phyloP scores from a whole-genome alignment of 176 grass and related monocot genomes.

The Aechmea fasciata region DNA sequence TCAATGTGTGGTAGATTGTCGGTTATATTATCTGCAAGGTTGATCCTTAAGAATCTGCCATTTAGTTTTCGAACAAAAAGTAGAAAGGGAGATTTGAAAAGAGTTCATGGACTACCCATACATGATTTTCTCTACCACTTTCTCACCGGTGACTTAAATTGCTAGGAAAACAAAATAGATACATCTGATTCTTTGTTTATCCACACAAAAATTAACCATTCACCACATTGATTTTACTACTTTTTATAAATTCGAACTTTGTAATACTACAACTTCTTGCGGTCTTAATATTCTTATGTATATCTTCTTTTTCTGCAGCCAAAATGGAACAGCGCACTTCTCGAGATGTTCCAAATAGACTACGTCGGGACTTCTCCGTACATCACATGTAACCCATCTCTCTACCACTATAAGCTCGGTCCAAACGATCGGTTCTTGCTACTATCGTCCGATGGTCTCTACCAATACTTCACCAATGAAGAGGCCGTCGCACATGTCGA shows the following conservation, averaged over 20 bases:
- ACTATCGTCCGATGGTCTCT: slow-evolving; percentile 90
- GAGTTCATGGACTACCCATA: too few relatives aligned
- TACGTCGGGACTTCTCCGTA: slow-evolving; percentile 71
- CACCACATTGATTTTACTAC: neutral
- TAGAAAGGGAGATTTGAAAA: slow-evolving; percentile 19
- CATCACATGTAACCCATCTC: slow-evolving; percentile 78
- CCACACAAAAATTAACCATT: neutral
- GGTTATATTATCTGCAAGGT: slow-evolving; percentile 21
- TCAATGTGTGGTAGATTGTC: neutral
- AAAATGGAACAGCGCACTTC: slow-evolving; percentile 82
- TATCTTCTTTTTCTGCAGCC: slow-evolving; percentile 44
- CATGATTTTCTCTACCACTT: too few relatives aligned
- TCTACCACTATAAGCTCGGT: slow-evolving; percentile 64
- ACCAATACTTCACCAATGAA: slow-evolving; percentile 97
- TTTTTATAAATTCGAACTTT: neutral
- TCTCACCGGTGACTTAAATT: too few relatives aligned
- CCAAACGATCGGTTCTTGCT: slow-evolving; percentile 78
- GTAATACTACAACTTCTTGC: neutral
- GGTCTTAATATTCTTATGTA: neutral
- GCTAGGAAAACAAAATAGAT: too few relatives aligned
- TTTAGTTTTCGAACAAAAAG: slow-evolving; percentile 14
- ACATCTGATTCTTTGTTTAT: too few relatives aligned
- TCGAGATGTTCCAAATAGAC: slow-evolving; percentile 95
- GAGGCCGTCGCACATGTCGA: slow-evolving; percentile 75
- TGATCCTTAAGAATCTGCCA: slow-evolving; percentile 21